Evolutionary conservation across 2,329 filamentous ascomycete genomes (phyloP).

Genomic region (Aspergillus udagawae): DNA sequence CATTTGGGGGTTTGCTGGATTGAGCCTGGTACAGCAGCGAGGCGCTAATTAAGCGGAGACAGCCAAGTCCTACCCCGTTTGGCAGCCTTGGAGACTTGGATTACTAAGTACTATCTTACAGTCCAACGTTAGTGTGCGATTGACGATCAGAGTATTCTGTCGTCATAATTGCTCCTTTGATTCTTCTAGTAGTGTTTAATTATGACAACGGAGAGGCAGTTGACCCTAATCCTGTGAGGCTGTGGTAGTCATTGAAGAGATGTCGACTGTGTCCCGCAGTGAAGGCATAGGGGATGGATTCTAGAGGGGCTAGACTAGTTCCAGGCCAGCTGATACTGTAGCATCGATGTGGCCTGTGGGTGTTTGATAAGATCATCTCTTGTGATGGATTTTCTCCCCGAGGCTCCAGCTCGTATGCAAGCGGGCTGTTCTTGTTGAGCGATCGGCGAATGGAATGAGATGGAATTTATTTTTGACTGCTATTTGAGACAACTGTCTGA

Average conservation of each 20-base stretch:
- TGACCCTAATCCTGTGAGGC: not conserved
- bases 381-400: not conserved
- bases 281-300: not conserved
- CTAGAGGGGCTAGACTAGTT: not conserved
- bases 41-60: constrained; percentile 1
- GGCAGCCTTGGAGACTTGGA: not conserved
- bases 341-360: not conserved
- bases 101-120: not conserved
- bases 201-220: not conserved
- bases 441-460: not conserved
- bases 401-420: not conserved
- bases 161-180: not conserved
- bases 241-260: not conserved
- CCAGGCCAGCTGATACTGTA: not conserved
- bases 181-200: not conserved
- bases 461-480: not conserved
- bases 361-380: not conserved
- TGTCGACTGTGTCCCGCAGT: not conserved
- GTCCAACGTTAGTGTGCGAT: not conserved
- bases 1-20: constrained; percentile 12
- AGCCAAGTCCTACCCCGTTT: not conserved
- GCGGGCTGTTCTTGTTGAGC: not conserved
- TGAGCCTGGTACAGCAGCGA: constrained; percentile 11
- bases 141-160: not conserved
- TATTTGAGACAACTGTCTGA: not conserved